These are phyloP conservation scores for Sporormia fimetaria DNA, from an alignment of 495 filamentous ascomycete genomes.

Conservation along the genomic window DNA sequence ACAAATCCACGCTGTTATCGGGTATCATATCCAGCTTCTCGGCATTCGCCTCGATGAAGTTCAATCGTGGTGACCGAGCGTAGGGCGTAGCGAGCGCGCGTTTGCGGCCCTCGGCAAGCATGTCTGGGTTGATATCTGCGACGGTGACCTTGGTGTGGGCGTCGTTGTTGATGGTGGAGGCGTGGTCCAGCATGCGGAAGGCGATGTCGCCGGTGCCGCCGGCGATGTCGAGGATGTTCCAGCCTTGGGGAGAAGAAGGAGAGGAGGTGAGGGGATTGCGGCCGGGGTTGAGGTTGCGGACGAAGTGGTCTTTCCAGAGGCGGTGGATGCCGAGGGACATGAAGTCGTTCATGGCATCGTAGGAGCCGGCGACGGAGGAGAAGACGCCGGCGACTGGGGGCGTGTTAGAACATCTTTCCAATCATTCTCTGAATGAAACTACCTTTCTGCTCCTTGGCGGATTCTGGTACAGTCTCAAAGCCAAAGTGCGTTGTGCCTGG, in stretches of 20 bases:
- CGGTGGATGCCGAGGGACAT: conserved; percentile 97
- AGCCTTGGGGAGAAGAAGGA: conserved; percentile 37
- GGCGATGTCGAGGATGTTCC: conserved; percentile 91
- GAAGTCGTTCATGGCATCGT: conserved; percentile 97
- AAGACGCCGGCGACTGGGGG: conserved; percentile 72
- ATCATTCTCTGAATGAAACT: conserved; percentile 4
- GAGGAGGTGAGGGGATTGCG: conserved; percentile 44
- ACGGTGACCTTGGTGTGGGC: conserved; percentile 69
- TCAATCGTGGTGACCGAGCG: conserved; percentile 45
- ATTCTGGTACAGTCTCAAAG: conserved; percentile 74
- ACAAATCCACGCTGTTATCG: conserved; percentile 62
- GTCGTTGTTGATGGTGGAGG: conserved; percentile 71
- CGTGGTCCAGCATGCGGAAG: conserved; percentile 89
- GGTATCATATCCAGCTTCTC: conserved; percentile 59
- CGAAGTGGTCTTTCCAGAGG: conserved; percentile 97
- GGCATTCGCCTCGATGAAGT: conserved; percentile 85
- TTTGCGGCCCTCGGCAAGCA: conserved; percentile 79
- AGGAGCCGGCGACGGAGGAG: conserved; percentile 83
- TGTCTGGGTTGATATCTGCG: conserved; percentile 87
- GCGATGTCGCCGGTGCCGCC: conserved; percentile 97
- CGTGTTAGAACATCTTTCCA: conserved; percentile 20
- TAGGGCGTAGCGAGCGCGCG: conserved; percentile 52
- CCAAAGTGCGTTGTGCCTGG: conserved; percentile 79
- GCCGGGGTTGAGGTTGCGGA: conserved; percentile 82
- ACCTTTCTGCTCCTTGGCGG: conserved; percentile 69